These are phyloP conservation scores for Hypoxylon intermedium DNA, from an alignment of 495 filamentous ascomycete genomes.

Conservation along the genomic window DNA sequence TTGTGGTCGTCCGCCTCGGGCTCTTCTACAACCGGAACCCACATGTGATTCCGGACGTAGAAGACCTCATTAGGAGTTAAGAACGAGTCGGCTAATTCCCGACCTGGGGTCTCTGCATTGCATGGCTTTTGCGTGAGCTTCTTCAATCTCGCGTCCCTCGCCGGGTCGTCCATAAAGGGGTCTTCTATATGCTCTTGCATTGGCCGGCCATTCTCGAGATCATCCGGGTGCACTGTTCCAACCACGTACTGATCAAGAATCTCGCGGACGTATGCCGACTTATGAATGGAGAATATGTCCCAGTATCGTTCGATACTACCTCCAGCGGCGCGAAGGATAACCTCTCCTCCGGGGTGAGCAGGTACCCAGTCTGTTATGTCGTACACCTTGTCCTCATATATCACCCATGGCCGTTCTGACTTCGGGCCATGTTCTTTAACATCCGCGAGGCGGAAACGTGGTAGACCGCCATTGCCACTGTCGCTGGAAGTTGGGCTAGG, in stretches of 20 bases:
- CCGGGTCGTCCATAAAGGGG: slow-evolving; percentile 61
- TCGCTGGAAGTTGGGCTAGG: slow-evolving; percentile 16
- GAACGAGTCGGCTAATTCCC: slow-evolving; percentile 53
- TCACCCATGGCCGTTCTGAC: slow-evolving; percentile 59
- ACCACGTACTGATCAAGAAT: slow-evolving; percentile 63
- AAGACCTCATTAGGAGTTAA: slow-evolving; percentile 62
- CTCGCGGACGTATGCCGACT: slow-evolving; percentile 62
- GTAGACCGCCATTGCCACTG: slow-evolving; percentile 48
- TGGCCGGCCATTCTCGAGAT: slow-evolving; percentile 59
- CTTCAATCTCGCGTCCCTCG: slow-evolving; percentile 55
- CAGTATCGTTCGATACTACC: slow-evolving; percentile 66
- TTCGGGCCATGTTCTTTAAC: slow-evolving; percentile 55
- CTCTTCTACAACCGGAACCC: slow-evolving; percentile 60
- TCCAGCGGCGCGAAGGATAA: slow-evolving; percentile 65
- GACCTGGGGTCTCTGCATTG: slow-evolving; percentile 63
- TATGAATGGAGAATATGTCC: slow-evolving; percentile 69
- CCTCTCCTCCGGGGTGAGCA: slow-evolving; percentile 66
- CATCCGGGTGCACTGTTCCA: slow-evolving; percentile 57
- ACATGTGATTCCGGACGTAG: slow-evolving; percentile 69
- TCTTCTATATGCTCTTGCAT: slow-evolving; percentile 58
- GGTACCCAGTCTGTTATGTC: slow-evolving; percentile 66
- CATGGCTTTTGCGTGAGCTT: slow-evolving; percentile 59
- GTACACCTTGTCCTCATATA: slow-evolving; percentile 61
- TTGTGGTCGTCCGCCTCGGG: slow-evolving; percentile 52
- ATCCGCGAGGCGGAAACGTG: slow-evolving; percentile 56